These are phyloP conservation scores for Trichoderma oligosporum DNA, from an alignment of 2,329 filamentous ascomycete species.

Conservation along the genomic window DNA sequence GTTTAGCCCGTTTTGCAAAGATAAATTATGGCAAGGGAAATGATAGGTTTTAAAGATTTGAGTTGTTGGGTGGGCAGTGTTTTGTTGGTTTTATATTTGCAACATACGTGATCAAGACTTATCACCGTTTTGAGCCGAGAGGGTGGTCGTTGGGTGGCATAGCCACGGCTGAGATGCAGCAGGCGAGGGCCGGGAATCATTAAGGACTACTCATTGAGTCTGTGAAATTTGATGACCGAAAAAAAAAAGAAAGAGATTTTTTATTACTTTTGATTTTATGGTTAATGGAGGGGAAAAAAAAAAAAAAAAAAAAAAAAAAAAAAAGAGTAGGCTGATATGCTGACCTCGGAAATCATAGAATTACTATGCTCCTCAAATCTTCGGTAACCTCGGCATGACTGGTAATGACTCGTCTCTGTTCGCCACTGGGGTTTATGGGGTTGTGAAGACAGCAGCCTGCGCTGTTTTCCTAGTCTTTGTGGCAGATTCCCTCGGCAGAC, in stretches of 20 bases:
- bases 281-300: too few species aligned
- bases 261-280: neutral
- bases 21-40: too few species aligned
- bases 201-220: conserved; percentile 9
- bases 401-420: conserved; percentile 59
- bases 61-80: neutral
- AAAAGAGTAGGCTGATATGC: too few species aligned
- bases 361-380: conserved; percentile 69
- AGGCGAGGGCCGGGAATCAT: conserved; percentile 29
- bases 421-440: conserved; percentile 69
- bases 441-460: conserved; percentile 65
- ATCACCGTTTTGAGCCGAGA: conserved; percentile 39
- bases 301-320: too few species aligned
- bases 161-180: conserved; percentile 32
- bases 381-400: conserved; percentile 59
- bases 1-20: too few species aligned
- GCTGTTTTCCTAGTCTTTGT: conserved; percentile 62
- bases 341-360: conserved; percentile 36
- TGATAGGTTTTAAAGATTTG: too few species aligned
- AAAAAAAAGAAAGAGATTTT: neutral
- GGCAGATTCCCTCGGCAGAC: conserved; percentile 65
- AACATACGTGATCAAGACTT: conserved; percentile 55
- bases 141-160: conserved; percentile 32
- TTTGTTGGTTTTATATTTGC: neutral
- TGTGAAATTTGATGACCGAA: neutral